A percentile compares a stretch with the other conserved stretches of the same genome.
Evolutionary conservation across 768 basidiomycete species (phyloP).

Genomic region (Xerocomus brunneocitrinus): DNA sequence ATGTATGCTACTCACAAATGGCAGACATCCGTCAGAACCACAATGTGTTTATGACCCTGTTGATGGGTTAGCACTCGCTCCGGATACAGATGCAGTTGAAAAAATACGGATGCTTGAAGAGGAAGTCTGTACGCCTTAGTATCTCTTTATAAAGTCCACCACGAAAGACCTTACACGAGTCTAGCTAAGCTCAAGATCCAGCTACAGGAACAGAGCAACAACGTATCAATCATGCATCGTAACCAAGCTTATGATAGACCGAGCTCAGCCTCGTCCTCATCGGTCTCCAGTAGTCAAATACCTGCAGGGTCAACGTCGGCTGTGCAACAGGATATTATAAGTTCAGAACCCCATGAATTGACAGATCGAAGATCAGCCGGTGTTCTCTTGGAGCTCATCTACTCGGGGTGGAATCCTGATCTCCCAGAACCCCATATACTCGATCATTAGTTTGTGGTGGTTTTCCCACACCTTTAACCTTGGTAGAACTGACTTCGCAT

Average conservation of each 20-base stretch:
- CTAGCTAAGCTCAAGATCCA: constrained; percentile 61
- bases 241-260: constrained; percentile 17
- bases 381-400: constrained; percentile 60
- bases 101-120: constrained; percentile 75
- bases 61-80: constrained; percentile 71
- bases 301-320: constrained; percentile 3
- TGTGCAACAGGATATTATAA: constrained; percentile 44
- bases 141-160: not conserved
- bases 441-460: constrained; percentile 64
- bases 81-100: constrained; percentile 74
- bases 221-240: constrained; percentile 18
- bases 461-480: constrained; percentile 5
- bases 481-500: constrained; percentile 9
- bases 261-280: constrained; percentile 22
- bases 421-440: constrained; percentile 71
- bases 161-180: constrained; percentile 11
- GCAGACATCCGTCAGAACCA: constrained; percentile 79
- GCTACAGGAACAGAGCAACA: constrained; percentile 51
- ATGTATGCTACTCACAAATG: constrained; percentile 7
- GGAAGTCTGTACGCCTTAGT: constrained; percentile 56
- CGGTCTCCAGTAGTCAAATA: constrained; percentile 13
- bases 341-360: constrained; percentile 44
- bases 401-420: constrained; percentile 82
- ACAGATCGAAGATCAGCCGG: constrained; percentile 42
- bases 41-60: constrained; percentile 85